phyloP scores from a whole-genome alignment of 2,329 filamentous ascomycete genomes.

The Penicillium sp. region DNA sequence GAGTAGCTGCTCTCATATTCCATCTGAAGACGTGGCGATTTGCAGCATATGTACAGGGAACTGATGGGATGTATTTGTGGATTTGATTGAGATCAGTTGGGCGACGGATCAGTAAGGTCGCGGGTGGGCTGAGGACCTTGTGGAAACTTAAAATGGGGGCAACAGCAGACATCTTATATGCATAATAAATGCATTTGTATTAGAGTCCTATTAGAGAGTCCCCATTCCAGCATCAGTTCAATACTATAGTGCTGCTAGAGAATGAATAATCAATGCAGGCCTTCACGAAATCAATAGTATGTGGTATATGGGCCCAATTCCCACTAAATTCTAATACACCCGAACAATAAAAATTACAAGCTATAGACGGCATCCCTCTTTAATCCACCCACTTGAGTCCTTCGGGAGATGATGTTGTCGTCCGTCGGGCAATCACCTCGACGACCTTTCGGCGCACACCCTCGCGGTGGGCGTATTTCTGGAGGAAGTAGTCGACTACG shows the following conservation, averaged over 20 bases:
- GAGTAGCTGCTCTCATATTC: background rate
- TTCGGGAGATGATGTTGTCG: slow-evolving; percentile 42
- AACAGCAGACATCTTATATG: background rate
- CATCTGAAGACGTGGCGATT: background rate
- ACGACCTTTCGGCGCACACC: slow-evolving; percentile 66
- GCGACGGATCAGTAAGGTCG: background rate
- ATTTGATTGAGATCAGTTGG: background rate
- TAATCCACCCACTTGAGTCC: slow-evolving; percentile 35
- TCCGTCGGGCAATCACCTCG: slow-evolving; percentile 67
- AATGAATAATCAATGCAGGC: background rate
- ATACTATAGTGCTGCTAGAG: background rate
- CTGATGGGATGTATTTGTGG: background rate
- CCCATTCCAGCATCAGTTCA: too few relatives aligned
- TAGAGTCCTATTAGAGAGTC: too few relatives aligned
- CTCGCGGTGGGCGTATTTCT: slow-evolving; percentile 60
- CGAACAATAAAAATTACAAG: slow-evolving; percentile 21
- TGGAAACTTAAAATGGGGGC: background rate
- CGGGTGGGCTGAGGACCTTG: slow-evolving; percentile 3
- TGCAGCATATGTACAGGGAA: background rate
- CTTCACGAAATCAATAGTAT: background rate
- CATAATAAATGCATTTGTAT: background rate
- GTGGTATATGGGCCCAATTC: slow-evolving; percentile 12
- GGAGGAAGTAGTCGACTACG: slow-evolving; percentile 63
- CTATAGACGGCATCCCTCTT: slow-evolving; percentile 14
- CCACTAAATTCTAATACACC: slow-evolving; percentile 22